Conservation (phyloP, 495 filamentous ascomycete species). For the Penicillium cataractarum region DNA sequence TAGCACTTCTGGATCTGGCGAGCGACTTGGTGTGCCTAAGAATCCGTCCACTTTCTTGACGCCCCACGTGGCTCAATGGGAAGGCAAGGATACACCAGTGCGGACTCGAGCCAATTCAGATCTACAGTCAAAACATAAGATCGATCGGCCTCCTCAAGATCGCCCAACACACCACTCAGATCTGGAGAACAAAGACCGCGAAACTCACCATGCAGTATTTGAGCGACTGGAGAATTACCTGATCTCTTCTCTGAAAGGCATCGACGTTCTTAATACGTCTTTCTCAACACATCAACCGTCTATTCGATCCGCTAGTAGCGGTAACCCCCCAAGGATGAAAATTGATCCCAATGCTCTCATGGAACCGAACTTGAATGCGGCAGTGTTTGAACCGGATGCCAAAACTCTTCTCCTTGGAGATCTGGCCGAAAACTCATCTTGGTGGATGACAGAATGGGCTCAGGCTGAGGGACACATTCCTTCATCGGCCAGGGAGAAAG, state of each 20-base stretch:
- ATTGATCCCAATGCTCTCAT: slow-evolving; percentile 23
- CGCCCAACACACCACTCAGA: slow-evolving; percentile 19
- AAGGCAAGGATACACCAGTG: slow-evolving; percentile 25
- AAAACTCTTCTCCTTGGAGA: slow-evolving; percentile 81
- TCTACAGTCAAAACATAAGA: slow-evolving; percentile 26
- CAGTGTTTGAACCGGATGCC: slow-evolving; percentile 65
- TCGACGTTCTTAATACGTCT: slow-evolving; percentile 72
- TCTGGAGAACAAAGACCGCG: slow-evolving; percentile 25
- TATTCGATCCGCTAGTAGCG: slow-evolving; percentile 31
- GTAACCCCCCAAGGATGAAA: slow-evolving; percentile 34
- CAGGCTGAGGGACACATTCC: slow-evolving; percentile 30
- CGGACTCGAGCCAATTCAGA: slow-evolving; percentile 40
- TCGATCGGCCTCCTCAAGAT: slow-evolving; percentile 22
- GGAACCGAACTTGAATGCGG: slow-evolving; percentile 24
- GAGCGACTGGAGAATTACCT: slow-evolving; percentile 77
- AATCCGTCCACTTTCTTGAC: slow-evolving; percentile 20
- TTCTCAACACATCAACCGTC: slow-evolving; percentile 51
- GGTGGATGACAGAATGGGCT: slow-evolving; percentile 71
- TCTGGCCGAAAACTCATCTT: slow-evolving; percentile 79
- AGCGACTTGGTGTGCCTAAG: slow-evolving; percentile 20
- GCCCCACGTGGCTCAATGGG: slow-evolving; percentile 21
- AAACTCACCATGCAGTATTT: slow-evolving; percentile 55
- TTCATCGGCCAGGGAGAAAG: slow-evolving; percentile 31
- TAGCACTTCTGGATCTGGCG: slow-evolving; percentile 37
- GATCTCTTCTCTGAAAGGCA: slow-evolving; percentile 64